Evolutionary conservation across 1,284 basidiomycete species (phyloP).

Genomic region (Tylopilus sp.): DNA sequence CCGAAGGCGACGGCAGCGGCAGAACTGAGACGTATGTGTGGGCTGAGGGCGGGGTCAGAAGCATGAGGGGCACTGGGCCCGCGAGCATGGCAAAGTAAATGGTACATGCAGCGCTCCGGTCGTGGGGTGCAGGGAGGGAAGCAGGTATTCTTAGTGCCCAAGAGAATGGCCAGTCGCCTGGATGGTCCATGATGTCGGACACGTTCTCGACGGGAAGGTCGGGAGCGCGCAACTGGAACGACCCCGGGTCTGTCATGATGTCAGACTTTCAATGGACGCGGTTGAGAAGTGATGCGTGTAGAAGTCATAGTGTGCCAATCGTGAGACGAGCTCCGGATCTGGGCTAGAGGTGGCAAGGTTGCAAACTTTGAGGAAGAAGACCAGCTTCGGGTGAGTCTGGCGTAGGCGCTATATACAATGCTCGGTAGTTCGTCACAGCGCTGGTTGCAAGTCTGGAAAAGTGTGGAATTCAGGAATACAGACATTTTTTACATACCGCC

Average conservation of each 20-base stretch:
- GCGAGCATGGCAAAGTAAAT: slow-evolving; percentile 78
- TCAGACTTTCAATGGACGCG: slow-evolving; percentile 31
- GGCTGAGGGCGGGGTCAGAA: slow-evolving; percentile 61
- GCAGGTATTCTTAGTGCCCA: slow-evolving; percentile 81
- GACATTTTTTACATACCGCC: slow-evolving; percentile 34
- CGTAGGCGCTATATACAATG: slow-evolving; percentile 62
- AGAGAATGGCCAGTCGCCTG: slow-evolving; percentile 85
- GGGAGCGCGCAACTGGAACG: slow-evolving; percentile 48
- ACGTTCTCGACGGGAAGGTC: slow-evolving; percentile 82
- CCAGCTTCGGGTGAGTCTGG: slow-evolving; percentile 71
- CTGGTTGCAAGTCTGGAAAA: slow-evolving; percentile 18
- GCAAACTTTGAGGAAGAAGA: slow-evolving; percentile 78
- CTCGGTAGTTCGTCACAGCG: slow-evolving; percentile 34
- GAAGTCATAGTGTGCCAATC: slow-evolving; percentile 78
- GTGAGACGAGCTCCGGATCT: slow-evolving; percentile 69
- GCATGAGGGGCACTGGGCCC: slow-evolving; percentile 67
- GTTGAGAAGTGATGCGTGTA: slow-evolving; percentile 73
- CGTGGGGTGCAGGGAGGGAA: slow-evolving; percentile 68
- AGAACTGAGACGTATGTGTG: slow-evolving; percentile 76
- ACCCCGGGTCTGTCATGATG: slow-evolving; percentile 37
- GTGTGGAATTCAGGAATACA: slow-evolving; percentile 23
- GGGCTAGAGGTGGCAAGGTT: slow-evolving; percentile 71
- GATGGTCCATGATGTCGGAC: slow-evolving; percentile 78
- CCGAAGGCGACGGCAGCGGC: slow-evolving; percentile 75
- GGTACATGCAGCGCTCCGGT: slow-evolving; percentile 75